Evolutionary conservation across 495 filamentous ascomycete species (phyloP).

Genomic region (Trichoderma erinaceum): DNA sequence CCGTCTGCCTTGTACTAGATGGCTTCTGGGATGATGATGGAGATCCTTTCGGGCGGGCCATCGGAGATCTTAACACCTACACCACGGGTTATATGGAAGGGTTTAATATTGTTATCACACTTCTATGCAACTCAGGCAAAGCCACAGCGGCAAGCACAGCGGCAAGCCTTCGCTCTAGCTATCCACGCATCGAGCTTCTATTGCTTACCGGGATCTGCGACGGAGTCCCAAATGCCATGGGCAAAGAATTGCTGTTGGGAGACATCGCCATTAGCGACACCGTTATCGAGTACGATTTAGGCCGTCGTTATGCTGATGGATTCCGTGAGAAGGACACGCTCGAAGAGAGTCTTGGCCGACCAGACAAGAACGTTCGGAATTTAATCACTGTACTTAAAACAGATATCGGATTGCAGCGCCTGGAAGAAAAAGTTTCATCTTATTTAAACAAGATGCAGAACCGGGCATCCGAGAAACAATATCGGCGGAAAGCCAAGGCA

Average conservation of each 20-base stretch:
- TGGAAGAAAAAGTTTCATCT: background rate
- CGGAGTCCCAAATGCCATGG: constrained; percentile 22
- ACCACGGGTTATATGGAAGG: constrained; percentile 31
- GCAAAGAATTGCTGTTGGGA: constrained; percentile 32
- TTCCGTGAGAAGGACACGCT: background rate
- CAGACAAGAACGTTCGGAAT: background rate
- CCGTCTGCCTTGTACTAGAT: constrained; percentile 28
- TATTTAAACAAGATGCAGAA: background rate
- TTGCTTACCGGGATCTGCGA: constrained; percentile 34
- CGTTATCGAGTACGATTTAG: constrained; percentile 28
- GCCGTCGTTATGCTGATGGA: background rate
- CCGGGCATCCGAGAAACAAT: constrained; percentile 14
- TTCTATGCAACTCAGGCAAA: constrained; percentile 33
- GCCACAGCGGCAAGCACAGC: constrained; percentile 28
- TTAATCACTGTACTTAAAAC: background rate
- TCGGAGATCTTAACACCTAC: constrained; percentile 31
- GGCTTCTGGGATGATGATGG: constrained; percentile 26
- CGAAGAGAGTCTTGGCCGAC: background rate
- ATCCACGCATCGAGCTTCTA: constrained; percentile 20
- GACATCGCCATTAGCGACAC: constrained; percentile 40
- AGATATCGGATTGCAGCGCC: background rate
- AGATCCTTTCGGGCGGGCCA: constrained; percentile 22
- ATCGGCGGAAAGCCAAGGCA: background rate
- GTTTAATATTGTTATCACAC: constrained; percentile 32
- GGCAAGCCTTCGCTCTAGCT: constrained; percentile 29